Evolutionary conservation across 148 eudicot genomes (phyloP).

Genomic region (Cornus suecica): DNA sequence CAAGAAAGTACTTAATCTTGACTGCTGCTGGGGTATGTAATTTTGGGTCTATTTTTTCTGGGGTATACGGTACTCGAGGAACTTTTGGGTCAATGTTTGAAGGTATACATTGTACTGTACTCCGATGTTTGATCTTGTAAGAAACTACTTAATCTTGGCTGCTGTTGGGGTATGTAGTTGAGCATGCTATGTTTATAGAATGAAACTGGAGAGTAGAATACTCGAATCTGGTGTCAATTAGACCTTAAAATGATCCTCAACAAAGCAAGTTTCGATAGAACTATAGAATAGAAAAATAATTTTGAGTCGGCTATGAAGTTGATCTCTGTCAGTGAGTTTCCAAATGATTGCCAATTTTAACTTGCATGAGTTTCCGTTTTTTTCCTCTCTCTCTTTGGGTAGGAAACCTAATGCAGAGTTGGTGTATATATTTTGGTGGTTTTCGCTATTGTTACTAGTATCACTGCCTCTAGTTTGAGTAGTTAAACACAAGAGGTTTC

Average conservation of each 20-base stretch:
- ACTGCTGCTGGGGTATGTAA: not conserved
- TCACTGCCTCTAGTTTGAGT: not conserved
- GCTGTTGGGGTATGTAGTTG: not conserved
- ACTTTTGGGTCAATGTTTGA: too few species aligned
- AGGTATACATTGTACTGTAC: too few species aligned
- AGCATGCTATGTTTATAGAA: not conserved
- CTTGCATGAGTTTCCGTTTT: not conserved
- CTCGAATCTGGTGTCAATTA: not conserved
- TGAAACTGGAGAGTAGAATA: not conserved
- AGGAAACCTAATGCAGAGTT: not conserved
- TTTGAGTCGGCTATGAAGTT: not conserved
- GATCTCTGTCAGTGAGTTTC: not conserved
- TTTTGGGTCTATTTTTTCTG: too few species aligned
- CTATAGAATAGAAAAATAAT: not conserved
- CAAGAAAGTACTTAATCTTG: too few species aligned
- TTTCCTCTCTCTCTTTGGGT: not conserved
- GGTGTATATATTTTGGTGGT: not conserved
- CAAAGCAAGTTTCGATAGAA: not conserved
- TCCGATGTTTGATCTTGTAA: too few species aligned
- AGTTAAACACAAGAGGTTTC: not conserved
- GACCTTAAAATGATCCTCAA: not conserved
- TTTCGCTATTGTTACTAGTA: not conserved
- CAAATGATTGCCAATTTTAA: too few species aligned
- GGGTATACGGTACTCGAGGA: too few species aligned
- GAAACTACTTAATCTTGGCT: not conserved